Evolutionary conservation across 768 basidiomycete genomes (phyloP).

Genomic region (Crucibulum laeve): DNA sequence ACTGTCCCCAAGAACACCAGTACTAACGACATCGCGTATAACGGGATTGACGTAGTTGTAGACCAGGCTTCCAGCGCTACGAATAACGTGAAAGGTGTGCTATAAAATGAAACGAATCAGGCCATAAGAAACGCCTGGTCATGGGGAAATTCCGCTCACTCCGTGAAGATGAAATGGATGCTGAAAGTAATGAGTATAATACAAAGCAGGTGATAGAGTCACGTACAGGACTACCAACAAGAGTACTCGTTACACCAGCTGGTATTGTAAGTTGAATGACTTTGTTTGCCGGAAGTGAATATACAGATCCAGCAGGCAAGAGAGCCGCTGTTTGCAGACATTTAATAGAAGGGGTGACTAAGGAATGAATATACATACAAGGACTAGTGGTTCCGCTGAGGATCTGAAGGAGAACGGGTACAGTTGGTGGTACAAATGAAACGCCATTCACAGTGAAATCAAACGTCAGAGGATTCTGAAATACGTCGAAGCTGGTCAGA

Average conservation of each 20-base stretch:
- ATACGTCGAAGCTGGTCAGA: background rate
- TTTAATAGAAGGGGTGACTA: constrained; percentile 29
- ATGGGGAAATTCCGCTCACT: constrained; percentile 4
- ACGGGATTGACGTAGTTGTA: constrained; percentile 52
- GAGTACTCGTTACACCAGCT: constrained; percentile 29
- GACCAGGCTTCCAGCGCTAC: constrained; percentile 29
- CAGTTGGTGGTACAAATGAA: constrained; percentile 27
- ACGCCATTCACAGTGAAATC: constrained; percentile 27
- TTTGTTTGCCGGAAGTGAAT: constrained; percentile 34
- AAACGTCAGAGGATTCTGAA: background rate
- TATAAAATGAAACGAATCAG: constrained; percentile 10
- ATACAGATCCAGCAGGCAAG: constrained; percentile 36
- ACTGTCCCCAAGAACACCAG: constrained; percentile 31
- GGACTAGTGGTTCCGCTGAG: constrained; percentile 29
- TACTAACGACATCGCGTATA: constrained; percentile 51
- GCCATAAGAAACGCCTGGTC: background rate
- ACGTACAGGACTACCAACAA: constrained; percentile 28
- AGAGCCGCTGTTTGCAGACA: constrained; percentile 16
- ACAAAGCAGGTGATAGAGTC: background rate
- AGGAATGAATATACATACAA: constrained; percentile 32
- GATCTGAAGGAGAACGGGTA: constrained; percentile 43
- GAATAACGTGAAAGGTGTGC: constrained; percentile 29
- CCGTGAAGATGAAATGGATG: constrained; percentile 16
- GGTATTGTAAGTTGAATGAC: constrained; percentile 40
- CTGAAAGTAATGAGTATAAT: constrained; percentile 3